A percentile compares a stretch with the other conserved stretches of the same genome.
Conservation (phyloP, 1,284 basidiomycete species). For the Exobasidium cylindrosporum region DNA sequence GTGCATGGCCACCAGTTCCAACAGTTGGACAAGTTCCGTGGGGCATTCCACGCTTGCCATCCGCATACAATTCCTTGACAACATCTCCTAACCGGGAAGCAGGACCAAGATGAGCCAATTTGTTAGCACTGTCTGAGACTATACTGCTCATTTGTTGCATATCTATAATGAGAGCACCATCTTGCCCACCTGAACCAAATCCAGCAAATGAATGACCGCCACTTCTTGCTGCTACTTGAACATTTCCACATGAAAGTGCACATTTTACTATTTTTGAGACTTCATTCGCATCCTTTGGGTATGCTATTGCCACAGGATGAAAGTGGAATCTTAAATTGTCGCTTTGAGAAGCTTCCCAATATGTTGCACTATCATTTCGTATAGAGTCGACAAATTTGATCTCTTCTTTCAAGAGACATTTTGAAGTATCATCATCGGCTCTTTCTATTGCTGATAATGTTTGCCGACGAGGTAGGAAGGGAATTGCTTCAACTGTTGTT, state of each 20-base stretch:
- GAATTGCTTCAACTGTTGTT: too few relatives aligned
- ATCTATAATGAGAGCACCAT: constrained; percentile 47
- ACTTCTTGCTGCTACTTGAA: constrained; percentile 48
- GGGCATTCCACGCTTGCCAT: constrained; percentile 44
- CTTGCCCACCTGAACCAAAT: constrained; percentile 45
- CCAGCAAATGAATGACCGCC: constrained; percentile 56
- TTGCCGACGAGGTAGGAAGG: too few relatives aligned
- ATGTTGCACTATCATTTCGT: constrained; percentile 13
- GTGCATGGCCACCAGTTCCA: constrained; percentile 52
- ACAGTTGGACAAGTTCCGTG: constrained; percentile 55
- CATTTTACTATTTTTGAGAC: constrained; percentile 47
- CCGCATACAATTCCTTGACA: constrained; percentile 45
- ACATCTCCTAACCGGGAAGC: constrained; percentile 55
- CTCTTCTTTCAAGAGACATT: neutral
- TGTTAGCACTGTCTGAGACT: constrained; percentile 22
- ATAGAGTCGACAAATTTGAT: constrained; percentile 5
- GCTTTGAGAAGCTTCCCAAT: constrained; percentile 31
- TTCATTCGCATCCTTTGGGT: constrained; percentile 28
- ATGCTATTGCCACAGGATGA: constrained; percentile 48
- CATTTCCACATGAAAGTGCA: constrained; percentile 24
- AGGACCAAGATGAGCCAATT: constrained; percentile 41
- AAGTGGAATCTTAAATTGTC: constrained; percentile 56
- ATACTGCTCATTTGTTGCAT: constrained; percentile 41
- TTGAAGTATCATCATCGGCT: neutral
- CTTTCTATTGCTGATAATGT: too few relatives aligned